Evolutionary conservation across 257 asterid species (phyloP), one percentile per base, ranked within the genome.

Genomic region (Penstemon davidsonii): DNA sequence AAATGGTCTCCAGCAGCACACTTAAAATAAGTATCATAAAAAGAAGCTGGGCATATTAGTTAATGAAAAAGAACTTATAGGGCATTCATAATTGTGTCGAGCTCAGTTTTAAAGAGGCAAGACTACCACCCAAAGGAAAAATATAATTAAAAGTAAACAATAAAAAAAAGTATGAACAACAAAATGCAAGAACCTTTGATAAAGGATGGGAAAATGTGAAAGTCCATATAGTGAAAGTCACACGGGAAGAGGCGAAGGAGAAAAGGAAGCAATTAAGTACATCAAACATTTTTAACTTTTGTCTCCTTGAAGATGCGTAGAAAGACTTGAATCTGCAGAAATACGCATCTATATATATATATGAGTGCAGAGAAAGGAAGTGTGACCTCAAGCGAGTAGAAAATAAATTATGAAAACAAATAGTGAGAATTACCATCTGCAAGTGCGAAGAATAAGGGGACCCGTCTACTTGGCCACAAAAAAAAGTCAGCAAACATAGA

Each of bases 251-350:
- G 4, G n/a, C 8, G 38, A 61, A 41, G 33, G 11, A 54, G 7
- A 55, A 62, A 54, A 54, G 39, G 41, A 25, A 60, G 38, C 65
- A 54, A 9, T 15, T 60, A 13, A n/a, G 50, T 58, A 40, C 5
- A 59, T 71, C 7, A 62, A 55, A 41, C 43, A 45, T 8, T 45
- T 25, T 25, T 11, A 41, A 51, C 62, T 68, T 33, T 39, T 49
- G 8, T 62, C 41, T 25, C 55, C 54, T 38, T 40, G 47, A 37
- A 57, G 59, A 67, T 46, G 51, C 41, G 11, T n/a, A n/a, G 6
- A 47, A 12, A 44, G 5, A 13, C 41, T 12, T 42, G 63, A 15
- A 19, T 54, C 75, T 3, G 10, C 59, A 64, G n/a, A 19, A 18
- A 13, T 44, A 46, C 13, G 40, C 59, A 7, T 9, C 5, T 38